Base-by-base conservation (phyloP, 2,329 filamentous ascomycete genomes). In the Myriosclerotinia duriaeana region DNA sequence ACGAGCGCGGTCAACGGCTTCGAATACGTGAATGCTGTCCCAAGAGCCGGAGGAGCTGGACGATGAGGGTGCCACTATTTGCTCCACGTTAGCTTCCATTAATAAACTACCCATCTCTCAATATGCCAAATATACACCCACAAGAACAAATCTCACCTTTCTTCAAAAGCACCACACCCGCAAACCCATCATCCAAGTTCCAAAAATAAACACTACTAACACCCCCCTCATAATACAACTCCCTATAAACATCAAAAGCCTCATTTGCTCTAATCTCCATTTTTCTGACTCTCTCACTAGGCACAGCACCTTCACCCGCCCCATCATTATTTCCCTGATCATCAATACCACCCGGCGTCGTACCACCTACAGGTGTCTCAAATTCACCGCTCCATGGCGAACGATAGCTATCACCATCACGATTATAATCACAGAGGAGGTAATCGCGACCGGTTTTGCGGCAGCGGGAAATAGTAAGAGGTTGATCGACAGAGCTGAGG, bases 351-450 rank as follows among this genome's bases (percentile, higher is more conserved):
- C 83, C 83, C 0, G 77, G 76, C 59, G 87, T 85, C 60, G 83
- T 84, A 71, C 85, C 85, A 71, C 91, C 89, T 68, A 97, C 85
- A 17, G 93, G 90, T 22, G 94, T 95, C 78, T 98, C 93, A 79
- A 99, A 99, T 80, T 97, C 91, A 81, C 98, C 98, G 81, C 90
- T 95, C 95, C 95, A 99, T n/a, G 95, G 95, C 71, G 92, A 96
- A 70, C 95, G 90, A 85, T 97, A 97, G 80, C 91, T 96, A 81
- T 97, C 94, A 70, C 95, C 95, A 80, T 99, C 95, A 71, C 95
- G 93, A 85, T 99, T 99, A 85, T 99, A 99, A 85, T 99, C 95
- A 84, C 95, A 99, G 76, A 97, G 90, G 62, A 99, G 87, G 82
- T 97, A 99, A 81, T 98, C 95, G 73, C 94, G 91, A 74, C 93